These are phyloP conservation scores for Tilletia horrida DNA, from an alignment of 1,284 basidiomycete genomes.

Conservation along the genomic window DNA sequence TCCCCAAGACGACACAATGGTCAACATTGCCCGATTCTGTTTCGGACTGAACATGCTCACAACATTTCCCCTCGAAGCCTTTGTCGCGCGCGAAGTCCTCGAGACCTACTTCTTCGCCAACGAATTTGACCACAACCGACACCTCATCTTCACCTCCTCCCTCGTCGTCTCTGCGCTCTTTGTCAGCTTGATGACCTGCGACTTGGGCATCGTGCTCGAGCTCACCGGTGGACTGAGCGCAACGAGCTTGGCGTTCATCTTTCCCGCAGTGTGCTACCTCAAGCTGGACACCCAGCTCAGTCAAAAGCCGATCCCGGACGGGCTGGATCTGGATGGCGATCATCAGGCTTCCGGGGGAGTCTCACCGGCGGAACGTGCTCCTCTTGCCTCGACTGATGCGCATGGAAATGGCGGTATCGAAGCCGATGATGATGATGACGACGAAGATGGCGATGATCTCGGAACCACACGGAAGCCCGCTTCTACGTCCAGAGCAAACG, in stretches of 20 bases:
- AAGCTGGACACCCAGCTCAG: conserved; percentile 44
- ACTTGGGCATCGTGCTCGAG: conserved; percentile 94
- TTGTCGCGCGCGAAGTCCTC: conserved; percentile 80
- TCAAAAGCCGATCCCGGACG: conserved; percentile 30
- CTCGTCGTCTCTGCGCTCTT: conserved; percentile 76
- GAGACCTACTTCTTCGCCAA: conserved; percentile 44
- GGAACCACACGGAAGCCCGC: no score
- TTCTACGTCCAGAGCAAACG: no score
- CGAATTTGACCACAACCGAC: conserved; percentile 61
- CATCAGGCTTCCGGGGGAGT: conserved; percentile 19
- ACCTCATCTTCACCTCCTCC: conserved; percentile 82
- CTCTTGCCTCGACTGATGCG: neutral
- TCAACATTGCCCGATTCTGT: conserved; percentile 81
- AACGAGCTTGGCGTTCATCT: conserved; percentile 87
- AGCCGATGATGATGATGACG: neutral
- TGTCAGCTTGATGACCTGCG: conserved; percentile 90
- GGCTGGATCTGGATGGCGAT: neutral
- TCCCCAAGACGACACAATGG: conserved; percentile 47
- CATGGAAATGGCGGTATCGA: neutral
- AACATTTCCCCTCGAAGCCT: conserved; percentile 84
- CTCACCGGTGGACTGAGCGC: conserved; percentile 93
- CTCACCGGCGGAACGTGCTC: neutral
- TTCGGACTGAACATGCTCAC: conserved; percentile 99
- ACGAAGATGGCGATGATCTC: neutral
- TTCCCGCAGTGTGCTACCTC: conserved; percentile 54